Evolutionary conservation across 345 rosid species (phyloP).

Genomic region (Cardiospermum halicacabum): DNA sequence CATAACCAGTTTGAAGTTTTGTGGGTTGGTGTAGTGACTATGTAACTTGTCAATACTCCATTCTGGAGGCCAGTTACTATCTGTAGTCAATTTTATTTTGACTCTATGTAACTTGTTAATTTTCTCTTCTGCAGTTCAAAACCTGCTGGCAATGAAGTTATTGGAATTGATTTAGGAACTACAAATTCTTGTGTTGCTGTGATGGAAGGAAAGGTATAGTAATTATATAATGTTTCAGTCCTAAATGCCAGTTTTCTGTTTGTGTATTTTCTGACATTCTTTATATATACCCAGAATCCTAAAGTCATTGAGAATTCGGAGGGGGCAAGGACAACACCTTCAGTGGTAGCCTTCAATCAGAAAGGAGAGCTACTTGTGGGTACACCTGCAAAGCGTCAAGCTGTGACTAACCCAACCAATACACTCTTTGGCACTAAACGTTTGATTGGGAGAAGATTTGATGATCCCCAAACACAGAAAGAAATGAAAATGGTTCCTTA

Average conservation of each 20-base stretch:
- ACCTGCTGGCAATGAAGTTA: conserved; percentile 80
- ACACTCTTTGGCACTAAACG: conserved; percentile 80
- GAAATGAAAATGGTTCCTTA: conserved; percentile 90
- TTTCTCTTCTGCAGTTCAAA: conserved; percentile 45
- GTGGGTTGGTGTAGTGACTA: too few relatives aligned
- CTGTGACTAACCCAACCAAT: conserved; percentile 83
- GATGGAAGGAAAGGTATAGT: conserved; percentile 96
- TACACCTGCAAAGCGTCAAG: conserved; percentile 91
- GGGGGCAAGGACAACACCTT: conserved; percentile 92
- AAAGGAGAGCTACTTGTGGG: conserved; percentile 81
- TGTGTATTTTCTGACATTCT: not conserved
- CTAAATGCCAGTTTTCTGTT: not conserved
- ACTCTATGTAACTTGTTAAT: not conserved
- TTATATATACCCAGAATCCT: conserved; percentile 42
- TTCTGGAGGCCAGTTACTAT: too few relatives aligned
- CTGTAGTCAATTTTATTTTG: too few relatives aligned
- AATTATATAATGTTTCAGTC: too few relatives aligned
- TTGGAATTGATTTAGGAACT: conserved; percentile 96
- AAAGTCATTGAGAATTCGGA: conserved; percentile 90
- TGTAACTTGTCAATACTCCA: too few relatives aligned
- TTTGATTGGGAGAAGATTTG: conserved; percentile 69
- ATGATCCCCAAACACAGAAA: conserved; percentile 75
- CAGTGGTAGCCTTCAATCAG: conserved; percentile 75
- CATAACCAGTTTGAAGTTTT: too few relatives aligned
- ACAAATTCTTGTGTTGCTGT: conserved; percentile 97